Conservation (phyloP, 306 rosid genomes). For the Lathyrus aphaca region DNA sequence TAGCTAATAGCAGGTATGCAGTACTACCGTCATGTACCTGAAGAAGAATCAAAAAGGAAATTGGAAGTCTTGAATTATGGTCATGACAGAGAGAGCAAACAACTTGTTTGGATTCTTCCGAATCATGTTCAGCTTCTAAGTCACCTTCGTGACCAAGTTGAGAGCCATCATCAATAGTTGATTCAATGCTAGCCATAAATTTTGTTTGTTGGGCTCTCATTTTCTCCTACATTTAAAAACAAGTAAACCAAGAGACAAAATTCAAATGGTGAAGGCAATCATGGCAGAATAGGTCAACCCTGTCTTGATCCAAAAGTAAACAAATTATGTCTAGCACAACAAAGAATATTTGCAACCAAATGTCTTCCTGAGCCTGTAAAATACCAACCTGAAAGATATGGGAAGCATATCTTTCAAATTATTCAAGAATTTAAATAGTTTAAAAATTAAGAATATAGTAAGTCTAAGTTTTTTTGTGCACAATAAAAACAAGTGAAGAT, state of each 20-base stretch:
- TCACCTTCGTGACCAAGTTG: conserved; percentile 56
- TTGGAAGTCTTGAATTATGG: conserved; percentile 63
- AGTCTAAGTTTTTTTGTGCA: conserved; percentile 19
- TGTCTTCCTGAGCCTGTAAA: conserved; percentile 28
- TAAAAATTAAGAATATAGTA: not conserved
- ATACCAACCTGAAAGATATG: conserved; percentile 19
- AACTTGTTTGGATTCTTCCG: conserved; percentile 63
- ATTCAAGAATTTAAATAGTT: conserved; percentile 17
- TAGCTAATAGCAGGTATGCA: conserved; percentile 6
- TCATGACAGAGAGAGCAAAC: conserved; percentile 97
- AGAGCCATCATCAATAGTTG: conserved; percentile 59
- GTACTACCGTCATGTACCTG: conserved; percentile 53
- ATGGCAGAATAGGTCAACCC: conserved; percentile 10
- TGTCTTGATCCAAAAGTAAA: conserved; percentile 25
- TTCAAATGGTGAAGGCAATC: conserved; percentile 28
- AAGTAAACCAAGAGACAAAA: conserved; percentile 32
- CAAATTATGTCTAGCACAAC: conserved; percentile 7
- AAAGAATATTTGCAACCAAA: conserved; percentile 24
- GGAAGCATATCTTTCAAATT: conserved; percentile 21
- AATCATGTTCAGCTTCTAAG: conserved; percentile 47
- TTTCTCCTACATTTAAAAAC: conserved; percentile 62
- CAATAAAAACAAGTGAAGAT: conserved; percentile 15
- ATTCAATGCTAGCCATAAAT: conserved; percentile 78
- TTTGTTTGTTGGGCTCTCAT: conserved; percentile 91
- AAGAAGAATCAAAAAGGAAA: conserved; percentile 82